Evolutionary conservation across 345 rosid genomes (phyloP), one percentile per base, ranked within the genome.

Genomic region (Gossypium raimondii): DNA sequence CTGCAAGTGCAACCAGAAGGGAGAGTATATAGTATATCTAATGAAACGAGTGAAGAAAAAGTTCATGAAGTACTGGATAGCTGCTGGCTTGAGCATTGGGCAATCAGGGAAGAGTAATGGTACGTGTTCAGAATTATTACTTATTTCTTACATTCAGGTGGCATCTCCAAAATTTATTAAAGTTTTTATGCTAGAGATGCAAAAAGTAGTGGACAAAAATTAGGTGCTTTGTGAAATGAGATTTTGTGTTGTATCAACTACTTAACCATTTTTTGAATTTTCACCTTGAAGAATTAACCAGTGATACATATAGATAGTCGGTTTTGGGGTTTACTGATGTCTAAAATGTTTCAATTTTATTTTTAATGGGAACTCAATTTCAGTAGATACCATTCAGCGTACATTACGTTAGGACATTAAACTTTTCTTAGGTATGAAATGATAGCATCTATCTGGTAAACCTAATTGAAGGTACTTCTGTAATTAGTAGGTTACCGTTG

Each of bases 1-100:
- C 70, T 80, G 20, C 78, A 87, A 89, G 76, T 85, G 82, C 48
- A 81, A 84, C 78, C 84, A 76, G 57, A 89, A 89, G 83, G 90
- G 92, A 67, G 92, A 87, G 73, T 87, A 83, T 75, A 86, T 89
- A 44, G 73, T 89, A 81, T 87, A 85, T 75, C 86, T 89, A 69
- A 84, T 85, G 88, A 87, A 76, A 82, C 82, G 84, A 61, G 92
- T 85, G 58, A 85, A 85, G 90, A 87, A 89, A 80, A 89, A 84
- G 70, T 87, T 89, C 73, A 81, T 87, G 88, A 89, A 89, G 83
- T 85, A 84, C 52, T 87, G 90, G 90, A 80, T 80, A 22, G 77
- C 86, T 6, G 89, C 88, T 70, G 86, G 88, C 70, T 71, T 89
- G 70, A 81, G 75, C 80, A 76, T 77, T 72, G 85, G 78, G 63